Evolutionary conservation across 805 yeast genomes (phyloP).

Genomic region (Starmera quercuum): DNA sequence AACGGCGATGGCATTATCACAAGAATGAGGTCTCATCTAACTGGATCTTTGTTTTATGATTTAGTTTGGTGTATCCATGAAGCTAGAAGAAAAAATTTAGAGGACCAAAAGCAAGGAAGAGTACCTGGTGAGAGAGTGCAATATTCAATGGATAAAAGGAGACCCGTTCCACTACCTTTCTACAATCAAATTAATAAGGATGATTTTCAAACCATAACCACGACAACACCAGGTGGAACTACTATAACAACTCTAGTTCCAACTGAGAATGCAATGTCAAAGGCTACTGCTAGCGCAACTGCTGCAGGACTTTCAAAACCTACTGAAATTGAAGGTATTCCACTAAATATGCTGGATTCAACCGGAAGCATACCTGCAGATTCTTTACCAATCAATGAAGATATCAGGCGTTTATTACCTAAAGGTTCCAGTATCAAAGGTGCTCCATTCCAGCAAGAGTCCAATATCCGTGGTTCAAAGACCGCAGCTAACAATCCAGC

Average conservation of each 20-base stretch:
- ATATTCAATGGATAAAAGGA: conserved; percentile 12
- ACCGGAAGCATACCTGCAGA: conserved; percentile 63
- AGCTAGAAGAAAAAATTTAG: conserved; percentile 66
- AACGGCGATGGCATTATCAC: conserved; percentile 70
- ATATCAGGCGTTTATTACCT: too few species aligned
- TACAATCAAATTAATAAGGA: conserved; percentile 87
- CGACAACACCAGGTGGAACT: conserved; percentile 89
- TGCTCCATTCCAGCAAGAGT: too few species aligned
- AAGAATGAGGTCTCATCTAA: conserved; percentile 85
- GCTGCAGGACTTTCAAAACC: conserved; percentile 50
- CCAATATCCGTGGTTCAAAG: too few species aligned
- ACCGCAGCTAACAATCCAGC: too few species aligned
- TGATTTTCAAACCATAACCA: conserved; percentile 76
- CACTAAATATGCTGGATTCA: conserved; percentile 65
- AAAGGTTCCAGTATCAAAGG: too few species aligned
- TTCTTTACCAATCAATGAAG: too few species aligned
- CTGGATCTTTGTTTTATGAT: conserved; percentile 87
- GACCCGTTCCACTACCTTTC: conserved; percentile 64
- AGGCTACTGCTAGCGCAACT: conserved; percentile 48
- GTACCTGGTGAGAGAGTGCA: conserved; percentile 21
- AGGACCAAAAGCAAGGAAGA: conserved; percentile 26
- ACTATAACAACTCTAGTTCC: conserved; percentile 86
- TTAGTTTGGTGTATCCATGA: conserved; percentile 93
- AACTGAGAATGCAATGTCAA: conserved; percentile 65
- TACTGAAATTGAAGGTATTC: conserved; percentile 60